These are phyloP conservation scores for Leucogyrophana mollusca DNA, from an alignment of 768 basidiomycete genomes.

Conservation along the genomic window DNA sequence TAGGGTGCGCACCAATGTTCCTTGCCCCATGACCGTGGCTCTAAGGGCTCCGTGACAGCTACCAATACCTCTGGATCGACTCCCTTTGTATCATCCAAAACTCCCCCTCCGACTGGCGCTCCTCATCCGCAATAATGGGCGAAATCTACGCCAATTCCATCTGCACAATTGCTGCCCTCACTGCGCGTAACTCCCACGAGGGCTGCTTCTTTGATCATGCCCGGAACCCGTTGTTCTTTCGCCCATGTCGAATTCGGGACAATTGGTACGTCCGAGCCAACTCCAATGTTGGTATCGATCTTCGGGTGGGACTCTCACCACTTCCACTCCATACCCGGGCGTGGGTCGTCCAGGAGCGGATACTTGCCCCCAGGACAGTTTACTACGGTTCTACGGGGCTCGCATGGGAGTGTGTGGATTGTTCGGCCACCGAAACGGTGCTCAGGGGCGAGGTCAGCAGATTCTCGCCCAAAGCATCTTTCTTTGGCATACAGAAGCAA, in stretches of 20 bases:
- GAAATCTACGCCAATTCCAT: conserved; percentile 2
- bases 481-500: conserved; percentile 3
- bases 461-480: conserved; percentile 1
- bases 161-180: conserved; percentile 3
- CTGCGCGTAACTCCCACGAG: conserved; percentile 2
- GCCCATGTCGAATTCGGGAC: background rate
- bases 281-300: conserved; percentile 1
- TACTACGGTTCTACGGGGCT: conserved; percentile 3
- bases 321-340: conserved; percentile 2
- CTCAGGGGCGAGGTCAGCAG: conserved; percentile 1
- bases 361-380: conserved; percentile 1
- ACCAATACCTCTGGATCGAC: conserved; percentile 3
- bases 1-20: background rate
- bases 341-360: conserved; percentile 4
- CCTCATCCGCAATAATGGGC: conserved; percentile 1
- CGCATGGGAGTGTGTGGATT: conserved; percentile 2
- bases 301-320: background rate
- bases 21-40: background rate
- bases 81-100: conserved; percentile 3
- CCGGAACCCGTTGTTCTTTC: conserved; percentile 2
- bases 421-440: conserved; percentile 1
- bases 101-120: conserved; percentile 1
- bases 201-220: conserved; percentile 4
- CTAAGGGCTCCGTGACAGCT: background rate
- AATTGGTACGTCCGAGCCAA: background rate